A percentile compares a stretch with the other conserved stretches of the same genome.
Evolutionary conservation across 345 rosid species (phyloP).

Genomic region (Cardamine chenopodiifolia): DNA sequence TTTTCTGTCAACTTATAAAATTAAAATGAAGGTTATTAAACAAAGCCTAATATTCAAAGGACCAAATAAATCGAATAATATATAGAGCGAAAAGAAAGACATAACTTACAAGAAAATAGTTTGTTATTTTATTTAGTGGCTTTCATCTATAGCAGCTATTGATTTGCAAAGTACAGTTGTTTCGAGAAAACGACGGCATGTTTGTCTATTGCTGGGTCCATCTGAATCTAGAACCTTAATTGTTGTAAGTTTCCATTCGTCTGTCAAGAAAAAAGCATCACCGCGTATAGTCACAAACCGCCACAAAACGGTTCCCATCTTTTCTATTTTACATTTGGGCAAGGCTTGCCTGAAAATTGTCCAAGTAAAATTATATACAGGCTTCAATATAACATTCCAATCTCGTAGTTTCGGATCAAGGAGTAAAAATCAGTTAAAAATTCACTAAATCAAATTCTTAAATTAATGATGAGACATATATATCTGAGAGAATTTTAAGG

Average conservation of each 20-base stretch:
- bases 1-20: neutral
- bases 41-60: neutral
- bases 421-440: no score
- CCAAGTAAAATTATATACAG: neutral
- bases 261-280: no score
- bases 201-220: constrained; percentile 25
- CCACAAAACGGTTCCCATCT: no score
- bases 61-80: neutral
- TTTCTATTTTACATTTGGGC: neutral
- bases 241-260: neutral
- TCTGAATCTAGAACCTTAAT: constrained; percentile 16
- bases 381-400: no score
- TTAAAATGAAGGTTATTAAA: neutral
- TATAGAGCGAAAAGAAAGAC: neutral
- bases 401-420: no score
- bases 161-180: constrained; percentile 37
- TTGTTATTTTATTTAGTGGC: neutral
- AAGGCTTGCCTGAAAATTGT: neutral
- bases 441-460: no score
- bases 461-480: no score
- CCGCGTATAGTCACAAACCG: no score
- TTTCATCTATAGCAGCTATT: constrained; percentile 25
- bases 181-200: constrained; percentile 19
- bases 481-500: no score
- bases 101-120: neutral